A percentile compares a stretch with the other conserved stretches of the same genome.
Conservation (phyloP, 1,139 yeast genomes). For the Candida sp. region DNA sequence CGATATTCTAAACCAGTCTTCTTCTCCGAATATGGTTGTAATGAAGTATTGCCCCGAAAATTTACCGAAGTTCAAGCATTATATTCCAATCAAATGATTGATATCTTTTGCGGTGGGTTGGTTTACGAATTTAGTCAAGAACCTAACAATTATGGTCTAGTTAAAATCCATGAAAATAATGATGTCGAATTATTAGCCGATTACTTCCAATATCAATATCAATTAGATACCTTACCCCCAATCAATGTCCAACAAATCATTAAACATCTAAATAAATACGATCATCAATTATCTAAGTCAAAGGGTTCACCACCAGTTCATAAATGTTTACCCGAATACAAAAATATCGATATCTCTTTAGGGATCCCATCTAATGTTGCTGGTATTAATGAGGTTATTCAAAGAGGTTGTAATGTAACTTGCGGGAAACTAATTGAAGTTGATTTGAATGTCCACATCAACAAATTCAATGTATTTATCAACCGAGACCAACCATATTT, state of each 20-base stretch:
- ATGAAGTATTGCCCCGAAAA: slow-evolving; percentile 71
- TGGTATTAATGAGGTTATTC: slow-evolving; percentile 29
- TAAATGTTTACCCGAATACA: slow-evolving; percentile 43
- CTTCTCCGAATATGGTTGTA: slow-evolving; percentile 94
- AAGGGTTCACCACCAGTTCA: slow-evolving; percentile 19
- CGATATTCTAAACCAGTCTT: slow-evolving; percentile 75
- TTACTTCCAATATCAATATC: slow-evolving; percentile 47
- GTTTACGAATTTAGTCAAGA: slow-evolving; percentile 92
- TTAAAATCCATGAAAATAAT: slow-evolving; percentile 56
- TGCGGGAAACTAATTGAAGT: slow-evolving; percentile 49
- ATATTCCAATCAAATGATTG: slow-evolving; percentile 71
- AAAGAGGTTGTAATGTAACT: slow-evolving; percentile 41
- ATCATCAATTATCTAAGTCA: slow-evolving; percentile 22
- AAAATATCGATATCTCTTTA: slow-evolving; percentile 47
- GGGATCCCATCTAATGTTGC: slow-evolving; percentile 51
- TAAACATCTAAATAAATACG: slow-evolving; percentile 43
- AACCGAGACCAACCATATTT: slow-evolving; percentile 1
- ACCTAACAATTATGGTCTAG: slow-evolving; percentile 85
- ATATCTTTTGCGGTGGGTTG: slow-evolving; percentile 87
- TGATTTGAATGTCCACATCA: slow-evolving; percentile 31
- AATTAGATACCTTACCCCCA: slow-evolving; percentile 35
- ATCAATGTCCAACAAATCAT: slow-evolving; percentile 23
- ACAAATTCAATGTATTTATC: slow-evolving; percentile 33
- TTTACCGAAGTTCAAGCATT: slow-evolving; percentile 78
- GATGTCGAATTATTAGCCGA: slow-evolving; percentile 54